Evolutionary conservation across 2,329 filamentous ascomycete genomes (phyloP).

Genomic region (Emmonsiellopsis sp.): DNA sequence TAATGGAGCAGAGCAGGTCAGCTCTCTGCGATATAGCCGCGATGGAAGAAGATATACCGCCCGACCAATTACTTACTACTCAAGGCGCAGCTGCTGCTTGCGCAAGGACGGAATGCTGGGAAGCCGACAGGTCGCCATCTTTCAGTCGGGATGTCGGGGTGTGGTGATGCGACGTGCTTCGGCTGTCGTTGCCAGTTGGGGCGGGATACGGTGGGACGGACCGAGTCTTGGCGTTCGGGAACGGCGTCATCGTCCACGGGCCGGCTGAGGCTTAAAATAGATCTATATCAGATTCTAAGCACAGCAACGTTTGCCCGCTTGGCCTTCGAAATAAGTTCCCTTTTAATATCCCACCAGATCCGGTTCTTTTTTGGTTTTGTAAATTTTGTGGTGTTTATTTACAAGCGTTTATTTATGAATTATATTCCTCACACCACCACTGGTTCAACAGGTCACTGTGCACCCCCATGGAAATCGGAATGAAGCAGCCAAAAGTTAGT

Average conservation of each 20-base stretch:
- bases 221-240: not conserved
- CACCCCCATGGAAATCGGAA: too few species aligned
- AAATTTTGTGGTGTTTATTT: too few species aligned
- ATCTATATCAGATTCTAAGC: too few species aligned
- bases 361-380: too few species aligned
- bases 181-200: not conserved
- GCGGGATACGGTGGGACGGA: not conserved
- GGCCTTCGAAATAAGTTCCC: too few species aligned
- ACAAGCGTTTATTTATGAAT: too few species aligned
- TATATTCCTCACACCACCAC: too few species aligned
- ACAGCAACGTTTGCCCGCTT: too few species aligned
- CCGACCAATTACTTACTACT: slow-evolving; percentile 56
- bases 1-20: not conserved
- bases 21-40: slow-evolving; percentile 4
- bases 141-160: not conserved
- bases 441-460: too few species aligned
- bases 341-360: too few species aligned
- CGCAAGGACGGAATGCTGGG: slow-evolving; percentile 47
- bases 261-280: too few species aligned
- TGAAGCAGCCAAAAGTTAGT: too few species aligned
- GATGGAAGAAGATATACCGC: not conserved
- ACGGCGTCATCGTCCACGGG: not conserved
- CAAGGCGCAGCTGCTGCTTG: slow-evolving; percentile 67
- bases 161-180: not conserved
- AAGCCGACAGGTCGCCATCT: slow-evolving; percentile 28